These are phyloP conservation scores for Abortiporus biennis DNA, from an alignment of 1,284 basidiomycete genomes.

Conservation along the genomic window DNA sequence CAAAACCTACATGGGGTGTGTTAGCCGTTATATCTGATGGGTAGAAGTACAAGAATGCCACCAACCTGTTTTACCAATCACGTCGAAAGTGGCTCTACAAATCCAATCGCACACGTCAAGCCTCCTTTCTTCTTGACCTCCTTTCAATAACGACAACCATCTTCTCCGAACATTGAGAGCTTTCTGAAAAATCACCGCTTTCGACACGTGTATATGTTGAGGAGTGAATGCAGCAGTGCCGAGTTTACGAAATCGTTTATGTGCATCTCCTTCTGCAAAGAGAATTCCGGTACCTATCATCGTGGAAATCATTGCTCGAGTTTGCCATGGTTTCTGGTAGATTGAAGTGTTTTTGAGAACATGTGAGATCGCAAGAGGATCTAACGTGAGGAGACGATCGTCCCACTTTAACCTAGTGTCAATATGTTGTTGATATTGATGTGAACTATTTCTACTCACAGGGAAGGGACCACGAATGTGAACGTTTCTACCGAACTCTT, in stretches of 20 bases:
- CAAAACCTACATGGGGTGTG: no score
- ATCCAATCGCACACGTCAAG: slow-evolving; percentile 73
- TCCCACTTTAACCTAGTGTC: slow-evolving; percentile 50
- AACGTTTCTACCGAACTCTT: slow-evolving; percentile 36
- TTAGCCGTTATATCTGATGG: no score
- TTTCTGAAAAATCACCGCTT: slow-evolving; percentile 66
- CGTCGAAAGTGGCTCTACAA: slow-evolving; percentile 73
- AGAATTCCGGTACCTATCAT: slow-evolving; percentile 77
- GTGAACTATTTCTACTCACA: slow-evolving; percentile 33
- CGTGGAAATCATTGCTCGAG: slow-evolving; percentile 61
- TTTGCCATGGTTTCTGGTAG: slow-evolving; percentile 79
- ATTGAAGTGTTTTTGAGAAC: slow-evolving; percentile 61
- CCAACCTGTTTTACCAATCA: slow-evolving; percentile 77
- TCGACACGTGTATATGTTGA: slow-evolving; percentile 63
- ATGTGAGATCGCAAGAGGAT: slow-evolving; percentile 64
- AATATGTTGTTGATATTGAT: not conserved
- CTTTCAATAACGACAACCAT: slow-evolving; percentile 43
- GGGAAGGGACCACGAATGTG: slow-evolving; percentile 59
- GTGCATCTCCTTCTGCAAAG: slow-evolving; percentile 65
- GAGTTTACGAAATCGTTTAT: slow-evolving; percentile 71
- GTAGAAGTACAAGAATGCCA: no score
- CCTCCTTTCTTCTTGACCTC: slow-evolving; percentile 17
- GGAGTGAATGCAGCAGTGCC: slow-evolving; percentile 72
- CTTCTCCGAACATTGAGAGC: slow-evolving; percentile 54
- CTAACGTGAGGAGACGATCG: slow-evolving; percentile 66